These are phyloP conservation scores for Calonectria multiphialidica DNA, from an alignment of 2,329 filamentous ascomycete genomes.

Conservation along the genomic window DNA sequence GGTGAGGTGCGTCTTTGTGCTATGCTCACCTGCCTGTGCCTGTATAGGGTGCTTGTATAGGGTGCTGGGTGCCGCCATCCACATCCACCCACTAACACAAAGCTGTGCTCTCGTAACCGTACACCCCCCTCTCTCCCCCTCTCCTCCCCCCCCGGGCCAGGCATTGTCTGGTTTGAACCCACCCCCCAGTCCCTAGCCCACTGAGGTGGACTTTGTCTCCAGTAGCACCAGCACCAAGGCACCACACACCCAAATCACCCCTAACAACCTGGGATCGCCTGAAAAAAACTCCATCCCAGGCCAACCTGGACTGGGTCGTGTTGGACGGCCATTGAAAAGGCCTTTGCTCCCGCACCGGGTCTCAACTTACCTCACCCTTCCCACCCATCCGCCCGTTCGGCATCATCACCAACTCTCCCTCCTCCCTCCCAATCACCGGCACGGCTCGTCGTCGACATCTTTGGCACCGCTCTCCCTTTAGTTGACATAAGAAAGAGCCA, in stretches of 20 bases:
- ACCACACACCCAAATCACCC: conserved; percentile 48
- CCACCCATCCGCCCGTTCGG: conserved; percentile 46
- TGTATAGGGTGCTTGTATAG: conserved; percentile 2
- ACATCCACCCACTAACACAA: not conserved
- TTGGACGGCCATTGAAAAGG: conserved; percentile 55
- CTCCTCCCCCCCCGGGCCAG: not conserved
- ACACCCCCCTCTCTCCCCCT: not conserved
- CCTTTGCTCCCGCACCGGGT: conserved; percentile 51
- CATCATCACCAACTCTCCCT: conserved; percentile 18
- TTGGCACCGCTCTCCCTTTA: conserved; percentile 8
- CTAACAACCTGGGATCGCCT: conserved; percentile 49
- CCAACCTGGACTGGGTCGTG: conserved; percentile 38
- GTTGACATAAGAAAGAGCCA: conserved; percentile 29
- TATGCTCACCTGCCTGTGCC: conserved; percentile 4
- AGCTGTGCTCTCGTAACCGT: conserved; percentile 1
- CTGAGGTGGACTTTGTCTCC: conserved; percentile 12
- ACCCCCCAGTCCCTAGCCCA: conserved; percentile 15
- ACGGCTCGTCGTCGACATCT: conserved; percentile 18
- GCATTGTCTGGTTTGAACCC: conserved; percentile 3
- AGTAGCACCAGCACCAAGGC: conserved; percentile 28
- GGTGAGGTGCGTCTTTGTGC: conserved; percentile 3
- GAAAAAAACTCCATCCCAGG: conserved; percentile 43
- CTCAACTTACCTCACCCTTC: conserved; percentile 43
- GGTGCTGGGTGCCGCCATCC: not conserved
- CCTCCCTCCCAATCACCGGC: conserved; percentile 22